These are phyloP conservation scores for Eremothecium sinecaudum DNA, from an alignment of 1,139 yeast species.

Conservation along the genomic window DNA sequence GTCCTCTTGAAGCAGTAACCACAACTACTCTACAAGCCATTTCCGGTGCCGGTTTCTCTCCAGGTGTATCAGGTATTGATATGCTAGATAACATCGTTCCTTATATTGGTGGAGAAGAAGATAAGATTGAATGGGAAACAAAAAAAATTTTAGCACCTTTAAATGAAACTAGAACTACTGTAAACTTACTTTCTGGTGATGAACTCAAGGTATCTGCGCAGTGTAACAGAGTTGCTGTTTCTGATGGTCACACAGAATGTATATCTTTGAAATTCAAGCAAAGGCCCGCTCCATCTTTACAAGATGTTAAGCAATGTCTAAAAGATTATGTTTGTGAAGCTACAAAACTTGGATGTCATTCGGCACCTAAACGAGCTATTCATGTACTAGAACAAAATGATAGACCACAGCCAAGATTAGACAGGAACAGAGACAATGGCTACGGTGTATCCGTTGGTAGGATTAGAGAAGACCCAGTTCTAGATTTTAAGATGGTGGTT, in stretches of 20 bases:
- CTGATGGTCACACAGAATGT: conserved; percentile 97
- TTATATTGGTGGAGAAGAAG: conserved; percentile 93
- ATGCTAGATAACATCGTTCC: conserved; percentile 92
- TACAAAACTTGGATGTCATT: conserved; percentile 61
- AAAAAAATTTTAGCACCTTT: conserved; percentile 77
- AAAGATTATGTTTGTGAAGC: conserved; percentile 81
- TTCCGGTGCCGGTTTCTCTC: conserved; percentile 97
- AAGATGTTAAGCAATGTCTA: conserved; percentile 62
- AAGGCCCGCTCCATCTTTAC: conserved; percentile 77
- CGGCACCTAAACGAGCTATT: conserved; percentile 89
- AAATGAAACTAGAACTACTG: conserved; percentile 42
- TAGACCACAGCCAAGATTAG: conserved; percentile 97
- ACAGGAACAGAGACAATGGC: conserved; percentile 91
- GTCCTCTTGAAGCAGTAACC: conserved; percentile 79
- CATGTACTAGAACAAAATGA: conserved; percentile 85
- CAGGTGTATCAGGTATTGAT: conserved; percentile 95
- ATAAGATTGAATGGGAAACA: conserved; percentile 97
- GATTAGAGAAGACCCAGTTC: conserved; percentile 82
- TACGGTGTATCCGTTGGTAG: conserved; percentile 95
- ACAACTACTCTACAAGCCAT: conserved; percentile 94
- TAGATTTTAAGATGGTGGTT: conserved; percentile 93
- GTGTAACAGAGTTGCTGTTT: conserved; percentile 93
- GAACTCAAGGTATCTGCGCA: conserved; percentile 87
- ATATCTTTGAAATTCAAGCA: conserved; percentile 76
- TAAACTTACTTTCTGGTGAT: conserved; percentile 54